Base-by-base conservation (phyloP, 1,284 basidiomycete genomes). In the Earliella scabrosa region DNA sequence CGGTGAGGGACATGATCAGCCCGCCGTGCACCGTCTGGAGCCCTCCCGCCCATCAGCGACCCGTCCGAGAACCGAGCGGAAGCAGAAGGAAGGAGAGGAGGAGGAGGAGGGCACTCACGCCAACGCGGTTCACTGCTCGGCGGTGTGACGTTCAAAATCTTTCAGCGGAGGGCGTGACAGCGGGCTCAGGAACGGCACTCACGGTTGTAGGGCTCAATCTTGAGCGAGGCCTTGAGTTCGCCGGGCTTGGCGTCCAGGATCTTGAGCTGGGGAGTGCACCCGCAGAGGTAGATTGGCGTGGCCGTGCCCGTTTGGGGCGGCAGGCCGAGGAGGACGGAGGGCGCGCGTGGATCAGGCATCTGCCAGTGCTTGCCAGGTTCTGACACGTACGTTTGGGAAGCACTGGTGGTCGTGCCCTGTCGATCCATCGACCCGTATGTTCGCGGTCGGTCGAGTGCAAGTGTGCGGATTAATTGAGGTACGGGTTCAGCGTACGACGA, bases 1-100 rank as follows among this genome's bases (percentile, higher is more conserved):
- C 93, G 9, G 92, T 92, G 18, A 97, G 74, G 2, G 92, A 92
- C 66, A 92, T 74, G 64, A 95, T 87, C 36, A 95, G 78, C 7
- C 94, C 94, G 11, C 94, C 93, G 66, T 96, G 94, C 9, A 92
- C 86, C 65, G 81, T 81, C 77, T 77, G 54, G 14, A 31, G 36
- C 2, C 5, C 45, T 43, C 45, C 50, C 50, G 35, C 32, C 18
- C 32, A 21, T 43, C 32, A 50, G 29, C 16, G 14, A 21, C 13
- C 6, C 24, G 39, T 41, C 21, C 10, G 23, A 24, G 4, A 24
- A 23, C 16, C 16, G 36, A n/a, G 36, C 18, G 7, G 14, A 8
- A 18, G 18, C 32, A 23, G 20, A 7, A 41, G 20, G 36, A 2
- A 27, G 21, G 18, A 39, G 27, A n/a, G n/a, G n/a, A n/a, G n/a